These are phyloP conservation scores for Flaveria robusta DNA, from an alignment of 129 eudicot genomes.

Conservation along the genomic window DNA sequence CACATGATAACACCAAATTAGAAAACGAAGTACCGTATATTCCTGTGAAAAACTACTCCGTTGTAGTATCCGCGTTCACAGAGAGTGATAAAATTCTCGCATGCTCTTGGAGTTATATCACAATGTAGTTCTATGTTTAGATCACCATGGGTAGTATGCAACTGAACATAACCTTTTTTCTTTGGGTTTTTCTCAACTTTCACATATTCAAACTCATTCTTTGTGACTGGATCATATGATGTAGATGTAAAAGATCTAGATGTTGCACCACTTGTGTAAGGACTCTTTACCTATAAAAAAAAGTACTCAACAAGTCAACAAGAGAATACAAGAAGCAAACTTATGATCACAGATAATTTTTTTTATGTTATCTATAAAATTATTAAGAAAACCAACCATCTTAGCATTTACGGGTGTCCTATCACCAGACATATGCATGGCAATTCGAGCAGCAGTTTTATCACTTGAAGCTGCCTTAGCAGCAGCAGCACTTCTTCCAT, in stretches of 20 bases:
- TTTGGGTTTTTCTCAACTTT: constrained; percentile 90
- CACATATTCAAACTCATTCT: constrained; percentile 82
- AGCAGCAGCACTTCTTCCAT: constrained; percentile 97
- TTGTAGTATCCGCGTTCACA: constrained; percentile 94
- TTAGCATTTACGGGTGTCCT: constrained; percentile 86
- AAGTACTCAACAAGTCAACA: constrained; percentile 1
- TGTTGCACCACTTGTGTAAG: constrained; percentile 93
- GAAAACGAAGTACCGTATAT: constrained; percentile 57
- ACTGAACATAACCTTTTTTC: constrained; percentile 83
- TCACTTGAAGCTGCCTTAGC: constrained; percentile 81
- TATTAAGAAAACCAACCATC: constrained; percentile 52
- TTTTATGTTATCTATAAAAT: not conserved
- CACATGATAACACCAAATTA: not conserved
- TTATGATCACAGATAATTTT: not conserved
- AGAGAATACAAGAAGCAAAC: not conserved
- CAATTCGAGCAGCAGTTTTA: constrained; percentile 95
- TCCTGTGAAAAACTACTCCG: constrained; percentile 90
- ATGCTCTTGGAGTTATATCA: constrained; percentile 93
- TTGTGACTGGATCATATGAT: constrained; percentile 84
- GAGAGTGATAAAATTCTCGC: constrained; percentile 92
- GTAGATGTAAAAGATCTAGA: constrained; percentile 96
- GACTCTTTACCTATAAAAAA: constrained; percentile 72
- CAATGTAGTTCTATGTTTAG: constrained; percentile 93
- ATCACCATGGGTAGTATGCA: constrained; percentile 96
- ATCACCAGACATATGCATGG: constrained; percentile 98